Evolutionary conservation across 2,329 filamentous ascomycete species (phyloP).

Genomic region (Fusarium kyushuense): DNA sequence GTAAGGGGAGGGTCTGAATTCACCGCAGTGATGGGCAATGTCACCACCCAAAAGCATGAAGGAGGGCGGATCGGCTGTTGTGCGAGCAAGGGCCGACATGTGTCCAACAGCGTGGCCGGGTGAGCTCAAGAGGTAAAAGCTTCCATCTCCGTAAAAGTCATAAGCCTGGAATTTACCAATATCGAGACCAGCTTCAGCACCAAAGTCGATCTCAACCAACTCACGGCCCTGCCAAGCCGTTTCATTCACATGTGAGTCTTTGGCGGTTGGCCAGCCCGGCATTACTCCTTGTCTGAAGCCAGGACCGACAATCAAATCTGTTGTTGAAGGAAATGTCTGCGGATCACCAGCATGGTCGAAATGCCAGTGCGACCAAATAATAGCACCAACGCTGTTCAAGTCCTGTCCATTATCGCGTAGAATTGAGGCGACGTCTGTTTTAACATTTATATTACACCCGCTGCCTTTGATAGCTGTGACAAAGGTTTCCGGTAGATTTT

Average conservation of each 20-base stretch:
- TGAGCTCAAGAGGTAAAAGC: neutral
- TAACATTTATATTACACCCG: neutral
- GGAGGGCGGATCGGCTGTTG: neutral
- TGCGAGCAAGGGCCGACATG: neutral
- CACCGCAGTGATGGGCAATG: neutral
- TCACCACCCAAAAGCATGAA: neutral
- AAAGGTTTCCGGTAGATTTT: neutral
- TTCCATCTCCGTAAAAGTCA: neutral
- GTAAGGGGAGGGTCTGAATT: neutral
- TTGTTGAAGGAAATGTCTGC: neutral
- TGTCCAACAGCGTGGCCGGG: neutral
- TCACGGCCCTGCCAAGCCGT: neutral
- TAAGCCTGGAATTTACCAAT: neutral
- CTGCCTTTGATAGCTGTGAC: neutral
- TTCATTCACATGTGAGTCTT: neutral
- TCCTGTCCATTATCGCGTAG: neutral
- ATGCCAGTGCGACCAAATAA: neutral
- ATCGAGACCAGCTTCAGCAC: neutral
- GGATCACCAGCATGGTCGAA: neutral
- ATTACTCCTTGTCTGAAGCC: neutral
- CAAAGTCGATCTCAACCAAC: neutral
- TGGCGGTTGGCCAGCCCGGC: neutral
- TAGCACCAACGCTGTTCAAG: neutral
- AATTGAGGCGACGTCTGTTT: neutral
- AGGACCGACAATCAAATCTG: neutral